Base-by-base conservation (phyloP, 2,329 filamentous ascomycete genomes). In the Ascochyta pisi region DNA sequence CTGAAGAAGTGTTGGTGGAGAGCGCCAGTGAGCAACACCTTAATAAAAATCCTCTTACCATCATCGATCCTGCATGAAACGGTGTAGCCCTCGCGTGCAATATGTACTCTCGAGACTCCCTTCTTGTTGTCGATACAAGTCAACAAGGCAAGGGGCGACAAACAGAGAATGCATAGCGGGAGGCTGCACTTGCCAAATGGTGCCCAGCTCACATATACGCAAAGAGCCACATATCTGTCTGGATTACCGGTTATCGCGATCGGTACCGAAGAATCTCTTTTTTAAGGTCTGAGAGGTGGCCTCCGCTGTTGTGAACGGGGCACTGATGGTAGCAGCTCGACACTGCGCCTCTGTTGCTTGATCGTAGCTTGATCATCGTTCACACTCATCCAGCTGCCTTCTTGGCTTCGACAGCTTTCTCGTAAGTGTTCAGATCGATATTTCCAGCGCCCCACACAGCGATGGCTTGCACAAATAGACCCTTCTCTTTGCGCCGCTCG, bases 401-500 rank as follows among this genome's bases (percentile, higher is more conserved):
- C 8, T 58, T 60, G 39, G 59, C 56, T 31, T 66, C 62, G 7
- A 74, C 62, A 1, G 84, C 83, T 41, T 76, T 79, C 74, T 94
- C 88, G 71, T 96, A 97, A 40, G 83, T 82, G 31, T 85, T 82
- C 50, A 96, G 68, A 57, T 90, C 84, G 60, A 97, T 73, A 4
- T 88, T 84, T 1, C 89, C 90, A 12, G 92, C 88, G 35, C 86
- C 82, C 88, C 93, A 96, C 3, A 96, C 73, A 67, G 92, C 79
- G 41, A 95, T 74, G 1, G 91, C 92, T 70, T 96, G 91, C 16
- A 96, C 79, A 53, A 78, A 69, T 26, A 82, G 75, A 6, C 61
- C 61, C 48, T 53, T 57, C 27, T 67, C 62, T 29, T 63, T 62
- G 9, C 60, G 54, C 12, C 57, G 65, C 44, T 71, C 66, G 50